Evolutionary conservation across 148 eudicot species (phyloP), one percentile per base, ranked within the genome.

Genomic region (Fagopyrum homotropicum): DNA sequence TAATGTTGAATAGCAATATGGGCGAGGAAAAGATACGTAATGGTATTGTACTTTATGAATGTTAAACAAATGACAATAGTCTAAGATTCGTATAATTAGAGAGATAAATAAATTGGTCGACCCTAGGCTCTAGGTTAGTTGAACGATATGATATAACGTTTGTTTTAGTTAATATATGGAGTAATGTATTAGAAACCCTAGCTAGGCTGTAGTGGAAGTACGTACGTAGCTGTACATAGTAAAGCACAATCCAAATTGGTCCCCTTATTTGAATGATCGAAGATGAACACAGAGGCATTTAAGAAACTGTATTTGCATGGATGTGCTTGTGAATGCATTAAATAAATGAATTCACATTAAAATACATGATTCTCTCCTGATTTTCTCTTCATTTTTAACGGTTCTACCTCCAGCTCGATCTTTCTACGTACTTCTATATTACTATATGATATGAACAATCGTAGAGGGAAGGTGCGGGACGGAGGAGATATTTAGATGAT

Each of bases 311-410:
- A 19, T 12, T 66, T 66, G 47, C 15, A 40, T 15, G 71, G 47
- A 1, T 66, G 19, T 35, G 71, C 17, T 11, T 64, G 45, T 59
- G 64, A 2, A 7, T 59, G 45, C 7, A 35, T 35, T 66, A 66
- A 66, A 66, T 66, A 35, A 66, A 16, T 40, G 71, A 29, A 45
- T 0, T 63, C 15, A 12, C 45, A 63, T 35, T 63, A 40, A 66
- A 40, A 40, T 35, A 66, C 17, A 35, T 40, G 71, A 66, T 66
- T 17, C 19, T 66, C 47, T 66, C 46, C 71, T 6, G 71, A 66
- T 66, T 66, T 66, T 66, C 7, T 66, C 46, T 9, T 66, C 71
- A 63, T 66, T 40, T 66, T 66, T 66, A 66, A 66, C 19, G 7
- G 70, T 40, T 66, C 4, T 66, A 40, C 71, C 15, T 17, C 71